Evolutionary conservation across 208 protist species (phyloP).

Genomic region (Trypanosoma cruzi): DNA sequence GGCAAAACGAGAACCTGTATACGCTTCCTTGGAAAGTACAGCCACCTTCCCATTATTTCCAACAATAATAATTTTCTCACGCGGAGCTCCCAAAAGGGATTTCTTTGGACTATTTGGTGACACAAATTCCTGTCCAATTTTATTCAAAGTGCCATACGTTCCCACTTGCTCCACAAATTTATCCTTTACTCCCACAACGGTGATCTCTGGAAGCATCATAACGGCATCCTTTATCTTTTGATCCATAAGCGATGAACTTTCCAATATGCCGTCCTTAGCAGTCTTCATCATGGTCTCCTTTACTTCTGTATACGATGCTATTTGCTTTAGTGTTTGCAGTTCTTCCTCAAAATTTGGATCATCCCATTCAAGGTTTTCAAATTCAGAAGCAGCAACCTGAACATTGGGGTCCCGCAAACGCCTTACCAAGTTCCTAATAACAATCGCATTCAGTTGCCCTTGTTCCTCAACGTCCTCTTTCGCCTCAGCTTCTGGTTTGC

Average conservation of each 20-base stretch:
- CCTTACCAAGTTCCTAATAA: constrained; percentile 37
- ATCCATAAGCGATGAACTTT: neutral
- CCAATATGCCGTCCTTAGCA: constrained; percentile 14
- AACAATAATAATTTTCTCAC: neutral
- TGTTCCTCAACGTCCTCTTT: constrained; percentile 28
- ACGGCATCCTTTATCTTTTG: constrained; percentile 47
- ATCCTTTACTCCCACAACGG: constrained; percentile 19
- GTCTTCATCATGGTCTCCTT: constrained; percentile 44
- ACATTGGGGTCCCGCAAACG: constrained; percentile 17
- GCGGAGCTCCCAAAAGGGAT: neutral
- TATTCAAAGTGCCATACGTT: neutral
- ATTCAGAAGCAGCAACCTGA: constrained; percentile 9
- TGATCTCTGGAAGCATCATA: constrained; percentile 42
- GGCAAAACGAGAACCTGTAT: neutral
- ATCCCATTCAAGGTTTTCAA: constrained; percentile 55
- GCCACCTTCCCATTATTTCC: neutral
- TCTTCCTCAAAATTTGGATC: constrained; percentile 49
- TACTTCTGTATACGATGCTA: constrained; percentile 62
- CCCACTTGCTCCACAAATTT: neutral
- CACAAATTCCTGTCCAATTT: neutral
- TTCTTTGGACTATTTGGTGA: neutral
- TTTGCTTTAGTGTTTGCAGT: constrained; percentile 34
- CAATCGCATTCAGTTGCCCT: constrained; percentile 47
- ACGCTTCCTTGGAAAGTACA: neutral
- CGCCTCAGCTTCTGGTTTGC: constrained; percentile 23